Percentiles rank a stretch among this genome's conserved stretches.
Evolutionary conservation across 306 rosid genomes (phyloP).

Genomic region (Comarum palustre): DNA sequence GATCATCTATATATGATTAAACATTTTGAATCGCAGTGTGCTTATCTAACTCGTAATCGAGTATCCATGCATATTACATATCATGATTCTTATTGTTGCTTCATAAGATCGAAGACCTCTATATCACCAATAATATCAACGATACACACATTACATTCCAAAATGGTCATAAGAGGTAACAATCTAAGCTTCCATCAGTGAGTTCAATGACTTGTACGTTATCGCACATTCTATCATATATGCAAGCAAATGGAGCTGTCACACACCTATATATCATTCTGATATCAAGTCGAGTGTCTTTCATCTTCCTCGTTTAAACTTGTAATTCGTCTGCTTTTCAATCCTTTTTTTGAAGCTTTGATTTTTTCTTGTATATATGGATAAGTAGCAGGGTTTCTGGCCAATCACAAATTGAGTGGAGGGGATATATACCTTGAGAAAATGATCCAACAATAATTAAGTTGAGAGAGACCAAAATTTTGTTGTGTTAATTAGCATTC

Average conservation of each 20-base stretch:
- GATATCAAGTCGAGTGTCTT: neutral
- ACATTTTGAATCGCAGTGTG: neutral
- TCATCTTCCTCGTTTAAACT: neutral
- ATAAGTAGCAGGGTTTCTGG: constrained; percentile 2
- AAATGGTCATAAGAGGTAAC: neutral
- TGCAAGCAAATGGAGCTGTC: constrained; percentile 5
- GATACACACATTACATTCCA: neutral
- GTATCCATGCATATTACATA: neutral
- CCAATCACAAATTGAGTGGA: constrained; percentile 1
- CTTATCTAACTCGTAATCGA: neutral
- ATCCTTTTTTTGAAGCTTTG: neutral
- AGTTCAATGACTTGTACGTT: neutral
- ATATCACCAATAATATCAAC: neutral
- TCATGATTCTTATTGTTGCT: neutral
- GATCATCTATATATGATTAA: neutral
- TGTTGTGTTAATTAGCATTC: neutral
- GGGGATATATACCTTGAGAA: neutral
- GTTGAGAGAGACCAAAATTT: neutral
- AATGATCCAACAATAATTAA: neutral
- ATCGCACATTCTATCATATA: neutral
- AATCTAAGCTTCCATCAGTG: neutral
- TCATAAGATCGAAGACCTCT: neutral
- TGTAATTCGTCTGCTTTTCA: neutral
- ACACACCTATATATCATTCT: neutral
- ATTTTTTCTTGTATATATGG: neutral